phyloP scores from a whole-genome alignment of 2,329 filamentous ascomycete species.

The Paramyrothecium sp. region DNA sequence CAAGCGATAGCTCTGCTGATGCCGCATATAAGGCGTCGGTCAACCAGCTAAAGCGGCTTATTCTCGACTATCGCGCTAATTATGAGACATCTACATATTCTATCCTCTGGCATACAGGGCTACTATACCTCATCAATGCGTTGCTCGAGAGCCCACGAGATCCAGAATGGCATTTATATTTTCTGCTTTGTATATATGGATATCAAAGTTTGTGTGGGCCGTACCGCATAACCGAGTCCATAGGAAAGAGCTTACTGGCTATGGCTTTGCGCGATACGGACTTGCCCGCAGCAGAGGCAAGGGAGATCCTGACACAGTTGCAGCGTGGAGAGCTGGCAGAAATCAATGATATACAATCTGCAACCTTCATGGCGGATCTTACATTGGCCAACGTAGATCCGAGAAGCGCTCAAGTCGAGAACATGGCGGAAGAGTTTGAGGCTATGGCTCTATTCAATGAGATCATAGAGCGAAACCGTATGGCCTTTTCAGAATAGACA shows the following conservation, averaged over 20 bases:
- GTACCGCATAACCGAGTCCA: conserved; percentile 32
- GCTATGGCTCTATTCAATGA: conserved; percentile 27
- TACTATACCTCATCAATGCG: conserved; percentile 37
- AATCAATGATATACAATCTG: conserved; percentile 19
- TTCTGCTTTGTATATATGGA: conserved; percentile 35
- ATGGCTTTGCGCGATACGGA: conserved; percentile 31
- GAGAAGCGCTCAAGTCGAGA: conserved; percentile 26
- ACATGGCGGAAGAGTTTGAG: conserved; percentile 26
- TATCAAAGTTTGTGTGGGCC: conserved; percentile 32
- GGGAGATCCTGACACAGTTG: conserved; percentile 22
- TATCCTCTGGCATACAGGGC: conserved; percentile 37
- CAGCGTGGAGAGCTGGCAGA: conserved; percentile 12
- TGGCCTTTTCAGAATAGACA: too few species aligned
- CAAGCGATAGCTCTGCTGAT: conserved; percentile 22
- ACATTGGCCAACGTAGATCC: conserved; percentile 27
- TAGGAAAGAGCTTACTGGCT: conserved; percentile 30
- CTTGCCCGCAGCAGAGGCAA: conserved; percentile 25
- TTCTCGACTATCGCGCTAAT: conserved; percentile 32
- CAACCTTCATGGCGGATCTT: conserved; percentile 32
- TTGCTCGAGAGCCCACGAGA: conserved; percentile 26
- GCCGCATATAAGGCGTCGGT: conserved; percentile 31
- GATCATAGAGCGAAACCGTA: conserved; percentile 7
- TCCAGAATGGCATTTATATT: conserved; percentile 30
- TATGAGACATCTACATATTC: conserved; percentile 31
- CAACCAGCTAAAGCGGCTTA: conserved; percentile 34